Base-by-base conservation (phyloP, 2,329 filamentous ascomycete species). In the Ambrosiella cleistominuta region DNA sequence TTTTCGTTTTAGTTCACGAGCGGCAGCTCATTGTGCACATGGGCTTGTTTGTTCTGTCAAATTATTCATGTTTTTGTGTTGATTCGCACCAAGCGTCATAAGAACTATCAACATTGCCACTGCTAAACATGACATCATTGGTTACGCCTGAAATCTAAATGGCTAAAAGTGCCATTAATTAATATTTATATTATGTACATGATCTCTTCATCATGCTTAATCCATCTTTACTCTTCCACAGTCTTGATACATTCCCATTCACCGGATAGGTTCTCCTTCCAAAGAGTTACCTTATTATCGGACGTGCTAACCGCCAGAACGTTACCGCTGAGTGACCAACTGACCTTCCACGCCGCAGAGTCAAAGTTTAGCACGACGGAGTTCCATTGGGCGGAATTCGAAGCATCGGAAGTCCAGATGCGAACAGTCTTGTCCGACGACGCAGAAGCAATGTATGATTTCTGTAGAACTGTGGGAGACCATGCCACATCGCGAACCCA, bases 401-500 rank as follows among this genome's bases (percentile, higher is more conserved):
- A 65, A 7, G 68, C 64, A 65, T 88, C 85, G 36, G 80, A 83
- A 8, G 91, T 97, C 93, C 93, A 98, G 72, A 98, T 96, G 64
- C 89, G 83, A 62, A 97, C 91, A 7, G 89, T 96, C 78, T 95
- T 94, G 71, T 98, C 93, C 74, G 97, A 90, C 57, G 86, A 90
- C 9, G 91, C 93, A 54, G 86, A 91, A 37, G 93, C 93, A 68
- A 98, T 96, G 74, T 98, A 98, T 60, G 85, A 88, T 77, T 95
- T 96, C 66, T 90, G 87, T 60, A 98, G 77, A 58, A 97, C 87
- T 27, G 89, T 96, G 9, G 93, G 93, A 54, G 86, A 91, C 93
- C 93, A 98, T 12, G 91, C 88, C 11, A 98, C 93, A 70, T 98
- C 93, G 63, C 93, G 83, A 58, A 98, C 93, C 93, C 93, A 98